Conservation (phyloP, 139 green algal species). For the Marvania coccoides region DNA sequence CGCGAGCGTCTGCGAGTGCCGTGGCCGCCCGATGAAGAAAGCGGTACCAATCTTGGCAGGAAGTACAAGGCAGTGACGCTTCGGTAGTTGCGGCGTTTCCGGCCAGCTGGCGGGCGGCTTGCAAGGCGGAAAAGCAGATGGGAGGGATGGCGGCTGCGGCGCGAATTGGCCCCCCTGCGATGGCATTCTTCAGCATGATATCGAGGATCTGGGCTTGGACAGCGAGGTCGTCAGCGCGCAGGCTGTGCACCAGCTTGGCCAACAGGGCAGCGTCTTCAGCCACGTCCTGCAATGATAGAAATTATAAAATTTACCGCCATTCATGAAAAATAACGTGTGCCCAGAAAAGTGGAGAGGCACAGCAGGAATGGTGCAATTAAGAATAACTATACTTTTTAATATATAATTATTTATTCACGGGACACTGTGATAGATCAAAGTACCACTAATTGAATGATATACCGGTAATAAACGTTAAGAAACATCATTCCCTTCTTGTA, state of each 20-base stretch:
- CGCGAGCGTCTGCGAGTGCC: constrained; percentile 29
- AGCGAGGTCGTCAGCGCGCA: constrained; percentile 44
- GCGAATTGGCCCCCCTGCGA: neutral
- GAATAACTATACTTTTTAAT: no score
- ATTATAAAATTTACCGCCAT: no score
- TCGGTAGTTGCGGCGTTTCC: no score
- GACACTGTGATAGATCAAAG: neutral
- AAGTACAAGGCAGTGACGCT: no score
- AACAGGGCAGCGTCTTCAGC: constrained; percentile 84
- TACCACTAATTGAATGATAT: neutral
- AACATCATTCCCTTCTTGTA: no score
- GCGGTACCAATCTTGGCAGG: constrained; percentile 3
- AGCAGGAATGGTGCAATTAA: no score
- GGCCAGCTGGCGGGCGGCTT: neutral
- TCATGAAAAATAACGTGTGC: no score
- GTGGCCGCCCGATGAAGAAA: constrained; percentile 36
- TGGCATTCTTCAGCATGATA: constrained; percentile 40
- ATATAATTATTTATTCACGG: no score
- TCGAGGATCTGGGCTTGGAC: constrained; percentile 65
- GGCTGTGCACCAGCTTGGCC: constrained; percentile 79
- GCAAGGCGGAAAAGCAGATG: neutral
- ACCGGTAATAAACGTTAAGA: no score
- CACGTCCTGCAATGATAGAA: constrained; percentile 66
- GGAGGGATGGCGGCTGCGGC: neutral
- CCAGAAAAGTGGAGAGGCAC: no score